Conservation (phyloP, 106 monocot species). For the Chionographis japonica region DNA sequence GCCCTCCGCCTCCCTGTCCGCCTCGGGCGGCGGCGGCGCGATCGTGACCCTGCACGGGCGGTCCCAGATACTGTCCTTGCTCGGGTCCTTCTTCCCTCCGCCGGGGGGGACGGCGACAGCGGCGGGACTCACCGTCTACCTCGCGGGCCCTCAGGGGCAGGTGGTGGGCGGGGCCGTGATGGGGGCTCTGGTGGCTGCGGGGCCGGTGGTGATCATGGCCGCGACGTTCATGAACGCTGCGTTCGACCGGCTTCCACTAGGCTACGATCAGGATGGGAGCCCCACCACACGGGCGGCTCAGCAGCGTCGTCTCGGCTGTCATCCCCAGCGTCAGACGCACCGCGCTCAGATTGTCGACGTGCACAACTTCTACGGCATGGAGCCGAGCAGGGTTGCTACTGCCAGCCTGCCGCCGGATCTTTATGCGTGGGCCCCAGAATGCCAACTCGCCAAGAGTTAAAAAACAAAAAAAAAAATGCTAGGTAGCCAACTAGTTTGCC, state of each 20-base stretch:
- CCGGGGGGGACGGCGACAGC: slow-evolving; percentile 44
- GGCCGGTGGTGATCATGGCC: slow-evolving; percentile 60
- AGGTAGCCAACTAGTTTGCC: too few relatives aligned
- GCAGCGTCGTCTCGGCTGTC: too few relatives aligned
- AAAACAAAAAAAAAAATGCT: too few relatives aligned
- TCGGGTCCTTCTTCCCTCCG: slow-evolving; percentile 50
- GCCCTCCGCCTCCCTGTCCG: slow-evolving; percentile 10
- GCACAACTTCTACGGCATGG: too few relatives aligned
- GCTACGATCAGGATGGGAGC: too few relatives aligned
- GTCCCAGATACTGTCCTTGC: slow-evolving; percentile 56
- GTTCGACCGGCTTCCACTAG: slow-evolving; percentile 52
- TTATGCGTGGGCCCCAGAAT: too few relatives aligned
- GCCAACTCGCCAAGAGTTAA: too few relatives aligned
- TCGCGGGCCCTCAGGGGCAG: slow-evolving; percentile 60
- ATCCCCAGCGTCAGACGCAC: too few relatives aligned
- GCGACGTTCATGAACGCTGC: slow-evolving; percentile 61
- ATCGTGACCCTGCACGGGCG: slow-evolving; percentile 56
- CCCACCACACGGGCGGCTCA: too few relatives aligned
- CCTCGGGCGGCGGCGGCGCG: slow-evolving; percentile 13
- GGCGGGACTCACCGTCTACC: slow-evolving; percentile 39
- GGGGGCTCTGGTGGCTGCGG: slow-evolving; percentile 33
- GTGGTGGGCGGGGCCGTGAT: slow-evolving; percentile 59
- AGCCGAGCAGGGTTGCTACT: too few relatives aligned
- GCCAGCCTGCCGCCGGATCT: too few relatives aligned
- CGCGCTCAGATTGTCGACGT: too few relatives aligned